Base-by-base conservation (phyloP, 176 grass and related monocot species). In the Oryza longistaminata region DNA sequence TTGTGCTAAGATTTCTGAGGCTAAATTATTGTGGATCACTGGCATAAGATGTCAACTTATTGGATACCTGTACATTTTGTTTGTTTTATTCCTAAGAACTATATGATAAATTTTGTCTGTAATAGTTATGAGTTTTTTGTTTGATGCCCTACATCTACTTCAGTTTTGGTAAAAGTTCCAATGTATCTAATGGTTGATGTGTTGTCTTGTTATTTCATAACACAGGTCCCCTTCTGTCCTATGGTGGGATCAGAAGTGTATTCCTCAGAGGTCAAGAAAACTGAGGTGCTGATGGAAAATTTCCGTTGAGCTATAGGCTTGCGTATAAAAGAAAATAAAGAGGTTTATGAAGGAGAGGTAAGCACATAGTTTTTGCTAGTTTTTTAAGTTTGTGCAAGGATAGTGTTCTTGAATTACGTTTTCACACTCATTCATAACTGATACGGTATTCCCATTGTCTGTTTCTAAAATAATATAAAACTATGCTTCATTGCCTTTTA, bases 171-270 rank as follows among this genome's bases (percentile, higher is more conserved):
- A 70, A 17, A 77, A 60, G 12, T 52, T 66, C 68, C 29, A 72
- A 48, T 60, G 34, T 9, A 45, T 52, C 27, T 65, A 81, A 29
- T 71, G 43, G 15, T 72, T 78, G 64, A 35, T 22, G 64, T 27
- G n/a, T 71, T 76, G 37, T 83, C 64, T 69, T 39, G n/a, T 26
- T 39, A 27, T 83, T 61, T 29, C 62, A 21, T 24, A 64, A 68
- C 76, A 9, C 70, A 99, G 96, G 96, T 99, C 39, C 93, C 93
- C 48, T 99, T 99, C 84, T 99, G 96, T 71, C 93, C 96, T 52
- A 99, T 99, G 96, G 96, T 99, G 73, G 96, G 96, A 85, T 99
- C 96, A 22, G 96, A 99, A 76, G 96, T 99, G 13, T 96, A 98
- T 67, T 99, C 96, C 43, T 86, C 93, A 43, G 96, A 99, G 90